These are phyloP conservation scores for Candida khao-thaluensis DNA, from an alignment of 805 yeast genomes.

Conservation along the genomic window DNA sequence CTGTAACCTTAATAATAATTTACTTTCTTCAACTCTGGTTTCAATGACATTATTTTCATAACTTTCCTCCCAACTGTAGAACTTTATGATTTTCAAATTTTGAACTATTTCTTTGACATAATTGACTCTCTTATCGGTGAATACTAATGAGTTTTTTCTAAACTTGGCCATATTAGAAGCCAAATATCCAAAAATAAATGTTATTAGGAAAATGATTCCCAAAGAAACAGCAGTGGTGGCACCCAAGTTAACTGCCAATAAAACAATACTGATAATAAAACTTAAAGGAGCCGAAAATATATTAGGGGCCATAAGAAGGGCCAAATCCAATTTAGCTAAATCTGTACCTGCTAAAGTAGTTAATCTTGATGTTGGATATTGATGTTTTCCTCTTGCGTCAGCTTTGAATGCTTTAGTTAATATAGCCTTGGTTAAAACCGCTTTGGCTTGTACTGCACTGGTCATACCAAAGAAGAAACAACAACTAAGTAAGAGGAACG, in stretches of 20 bases:
- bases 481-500: constrained; percentile 11
- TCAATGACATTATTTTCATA: constrained; percentile 56
- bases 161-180: constrained; percentile 49
- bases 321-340: constrained; percentile 73
- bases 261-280: constrained; percentile 60
- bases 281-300: constrained; percentile 62
- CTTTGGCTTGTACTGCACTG: constrained; percentile 47
- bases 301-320: constrained; percentile 62
- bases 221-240: constrained; percentile 49
- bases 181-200: constrained; percentile 49
- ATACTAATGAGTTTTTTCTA: constrained; percentile 55
- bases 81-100: constrained; percentile 78
- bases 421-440: constrained; percentile 67
- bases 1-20: constrained; percentile 58
- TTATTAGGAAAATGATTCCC: constrained; percentile 59
- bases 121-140: constrained; percentile 75
- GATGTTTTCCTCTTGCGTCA: constrained; percentile 53
- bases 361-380: constrained; percentile 65
- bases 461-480: constrained; percentile 36
- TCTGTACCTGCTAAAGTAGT: constrained; percentile 81
- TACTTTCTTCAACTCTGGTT: constrained; percentile 61
- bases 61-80: constrained; percentile 88
- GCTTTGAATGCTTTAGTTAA: constrained; percentile 65
- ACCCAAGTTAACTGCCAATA: constrained; percentile 67
- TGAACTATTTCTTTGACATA: constrained; percentile 74